Conservation (phyloP, 441 rosid genomes). For the Cnidoscolus chayamansa region DNA sequence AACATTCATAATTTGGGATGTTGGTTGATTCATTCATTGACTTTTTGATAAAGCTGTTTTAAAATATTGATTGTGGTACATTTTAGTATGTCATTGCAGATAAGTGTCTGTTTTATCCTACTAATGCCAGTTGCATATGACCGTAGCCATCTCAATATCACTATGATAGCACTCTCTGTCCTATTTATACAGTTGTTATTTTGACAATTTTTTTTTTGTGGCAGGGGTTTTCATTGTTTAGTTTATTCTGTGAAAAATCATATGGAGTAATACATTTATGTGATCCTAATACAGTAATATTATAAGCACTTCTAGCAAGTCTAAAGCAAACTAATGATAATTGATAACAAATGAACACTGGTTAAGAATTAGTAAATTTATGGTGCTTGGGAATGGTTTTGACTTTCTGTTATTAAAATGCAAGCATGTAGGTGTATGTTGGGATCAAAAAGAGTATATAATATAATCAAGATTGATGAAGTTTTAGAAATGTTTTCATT, state of each 20-base stretch:
- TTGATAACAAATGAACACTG: background rate
- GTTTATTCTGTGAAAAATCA: slow-evolving; percentile 4
- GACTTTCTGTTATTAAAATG: background rate
- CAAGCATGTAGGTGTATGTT: background rate
- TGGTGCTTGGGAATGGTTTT: background rate
- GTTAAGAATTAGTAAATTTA: background rate
- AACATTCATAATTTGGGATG: background rate
- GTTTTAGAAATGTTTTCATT: background rate
- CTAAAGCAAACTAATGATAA: background rate
- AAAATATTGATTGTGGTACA: background rate
- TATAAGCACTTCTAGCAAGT: background rate
- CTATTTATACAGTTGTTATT: background rate
- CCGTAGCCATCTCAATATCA: background rate
- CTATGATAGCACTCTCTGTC: background rate
- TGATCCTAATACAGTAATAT: background rate
- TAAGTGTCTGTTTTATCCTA: background rate
- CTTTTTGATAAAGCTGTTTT: background rate
- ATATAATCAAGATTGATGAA: background rate
- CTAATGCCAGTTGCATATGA: background rate
- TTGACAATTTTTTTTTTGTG: background rate
- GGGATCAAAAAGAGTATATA: background rate
- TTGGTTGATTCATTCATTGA: slow-evolving; percentile 1
- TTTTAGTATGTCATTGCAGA: background rate
- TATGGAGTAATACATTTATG: background rate
- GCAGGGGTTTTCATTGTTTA: background rate